Conservation (phyloP, 2,329 filamentous ascomycete species). For the Tolypocladium guangdongense region DNA sequence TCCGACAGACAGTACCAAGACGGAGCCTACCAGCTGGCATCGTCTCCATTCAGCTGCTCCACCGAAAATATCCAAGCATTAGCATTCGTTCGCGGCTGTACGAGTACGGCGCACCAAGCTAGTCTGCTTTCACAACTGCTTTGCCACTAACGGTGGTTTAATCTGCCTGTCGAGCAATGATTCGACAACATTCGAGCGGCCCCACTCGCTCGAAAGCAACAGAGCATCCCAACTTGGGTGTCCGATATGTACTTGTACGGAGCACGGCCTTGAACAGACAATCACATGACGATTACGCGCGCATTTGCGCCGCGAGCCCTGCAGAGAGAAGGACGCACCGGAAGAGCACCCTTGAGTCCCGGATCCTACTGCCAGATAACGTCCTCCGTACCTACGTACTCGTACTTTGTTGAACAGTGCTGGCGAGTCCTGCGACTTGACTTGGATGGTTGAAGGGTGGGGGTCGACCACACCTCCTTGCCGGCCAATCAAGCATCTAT, state of each 20-base stretch:
- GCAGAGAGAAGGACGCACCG: not conserved
- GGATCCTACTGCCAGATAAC: not conserved
- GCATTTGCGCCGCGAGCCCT: not conserved
- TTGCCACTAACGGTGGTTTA: not conserved
- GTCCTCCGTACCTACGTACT: no score
- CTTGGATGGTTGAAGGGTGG: not conserved
- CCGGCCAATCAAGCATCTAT: not conserved
- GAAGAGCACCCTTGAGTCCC: not conserved
- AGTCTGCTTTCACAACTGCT: not conserved
- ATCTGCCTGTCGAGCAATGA: not conserved
- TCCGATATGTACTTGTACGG: not conserved
- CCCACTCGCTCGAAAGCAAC: not conserved
- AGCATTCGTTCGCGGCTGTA: not conserved
- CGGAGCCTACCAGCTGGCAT: not conserved
- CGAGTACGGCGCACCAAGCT: not conserved
- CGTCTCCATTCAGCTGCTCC: not conserved
- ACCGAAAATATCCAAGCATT: not conserved
- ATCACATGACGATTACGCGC: not conserved
- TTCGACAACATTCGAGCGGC: not conserved
- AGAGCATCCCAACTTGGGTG: not conserved
- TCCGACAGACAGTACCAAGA: not conserved
- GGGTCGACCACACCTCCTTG: not conserved
- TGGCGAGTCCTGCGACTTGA: not conserved
- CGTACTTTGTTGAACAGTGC: not conserved
- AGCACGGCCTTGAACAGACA: not conserved